Percentiles rank a stretch among this genome's conserved stretches.
Evolutionary conservation across 176 grass and related monocot species (phyloP).

Genomic region (Coix lacrymajobi): DNA sequence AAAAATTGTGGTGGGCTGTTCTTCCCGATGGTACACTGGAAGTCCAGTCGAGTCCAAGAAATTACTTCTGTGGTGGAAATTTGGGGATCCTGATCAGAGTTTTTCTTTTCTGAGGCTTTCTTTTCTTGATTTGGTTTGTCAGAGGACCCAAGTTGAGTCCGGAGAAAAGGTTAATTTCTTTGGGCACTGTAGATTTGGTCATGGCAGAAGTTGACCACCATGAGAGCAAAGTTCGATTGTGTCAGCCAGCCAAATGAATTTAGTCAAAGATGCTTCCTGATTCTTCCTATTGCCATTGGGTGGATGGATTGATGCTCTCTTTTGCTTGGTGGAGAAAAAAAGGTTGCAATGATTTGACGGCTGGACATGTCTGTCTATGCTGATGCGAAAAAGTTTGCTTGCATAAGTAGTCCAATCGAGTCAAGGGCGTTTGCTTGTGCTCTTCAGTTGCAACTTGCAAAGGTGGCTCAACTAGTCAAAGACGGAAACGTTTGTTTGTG

Average conservation of each 20-base stretch:
- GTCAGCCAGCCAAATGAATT: background rate
- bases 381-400: conserved; percentile 11
- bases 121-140: conserved; percentile 12
- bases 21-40: background rate
- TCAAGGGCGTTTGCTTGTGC: background rate
- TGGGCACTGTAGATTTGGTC: conserved; percentile 10
- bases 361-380: background rate
- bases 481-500: background rate
- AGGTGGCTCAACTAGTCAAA: background rate
- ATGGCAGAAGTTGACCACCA: background rate
- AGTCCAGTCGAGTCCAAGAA: conserved; percentile 6
- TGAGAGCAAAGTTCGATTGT: background rate
- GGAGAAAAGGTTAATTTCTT: background rate
- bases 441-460: conserved; percentile 17
- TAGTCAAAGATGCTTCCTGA: background rate
- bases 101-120: background rate
- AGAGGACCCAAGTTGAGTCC: conserved; percentile 2
- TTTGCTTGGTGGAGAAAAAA: background rate
- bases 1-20: background rate
- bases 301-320: conserved; percentile 17
- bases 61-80: background rate
- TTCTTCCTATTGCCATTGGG: background rate
- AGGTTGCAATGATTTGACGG: conserved; percentile 4
- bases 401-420: conserved; percentile 21
- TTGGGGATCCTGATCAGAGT: background rate